These are phyloP conservation scores for Bauhinia variegata DNA, from an alignment of 306 rosid genomes.

Conservation along the genomic window DNA sequence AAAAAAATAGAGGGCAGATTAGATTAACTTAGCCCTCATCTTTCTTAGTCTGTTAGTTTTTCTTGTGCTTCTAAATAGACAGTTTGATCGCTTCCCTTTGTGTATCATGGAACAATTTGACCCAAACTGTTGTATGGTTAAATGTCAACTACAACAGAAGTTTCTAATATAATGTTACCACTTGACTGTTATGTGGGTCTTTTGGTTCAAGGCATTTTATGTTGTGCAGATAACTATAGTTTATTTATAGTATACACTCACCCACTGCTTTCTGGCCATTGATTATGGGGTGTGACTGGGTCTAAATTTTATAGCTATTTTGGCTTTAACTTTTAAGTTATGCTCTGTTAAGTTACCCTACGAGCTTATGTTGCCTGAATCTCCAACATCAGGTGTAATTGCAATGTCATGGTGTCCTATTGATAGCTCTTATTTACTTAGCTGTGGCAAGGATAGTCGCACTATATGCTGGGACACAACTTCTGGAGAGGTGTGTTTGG, in stretches of 20 bases:
- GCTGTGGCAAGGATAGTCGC: constrained; percentile 94
- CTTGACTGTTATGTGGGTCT: background rate
- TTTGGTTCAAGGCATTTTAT: background rate
- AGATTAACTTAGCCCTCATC: background rate
- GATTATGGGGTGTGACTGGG: background rate
- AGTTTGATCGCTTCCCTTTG: too few relatives aligned
- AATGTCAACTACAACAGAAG: background rate
- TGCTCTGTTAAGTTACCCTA: constrained; percentile 30
- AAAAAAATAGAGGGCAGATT: background rate
- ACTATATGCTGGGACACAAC: constrained; percentile 97
- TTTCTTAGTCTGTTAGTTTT: background rate
- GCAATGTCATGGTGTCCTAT: constrained; percentile 99
- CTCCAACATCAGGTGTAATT: constrained; percentile 73
- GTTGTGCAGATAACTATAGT: too few relatives aligned
- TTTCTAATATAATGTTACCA: background rate
- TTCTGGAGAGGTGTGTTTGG: constrained; percentile 79
- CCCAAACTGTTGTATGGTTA: too few relatives aligned
- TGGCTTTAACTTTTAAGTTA: constrained; percentile 21
- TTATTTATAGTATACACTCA: too few relatives aligned
- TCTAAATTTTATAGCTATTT: constrained; percentile 5
- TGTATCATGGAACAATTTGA: too few relatives aligned
- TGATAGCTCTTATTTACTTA: constrained; percentile 89
- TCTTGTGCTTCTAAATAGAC: too few relatives aligned
- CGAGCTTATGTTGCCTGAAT: constrained; percentile 34
- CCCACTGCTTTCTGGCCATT: constrained; percentile 14